phyloP scores from a whole-genome alignment of 1,284 basidiomycete genomes.

The Vanrija pseudolonga region DNA sequence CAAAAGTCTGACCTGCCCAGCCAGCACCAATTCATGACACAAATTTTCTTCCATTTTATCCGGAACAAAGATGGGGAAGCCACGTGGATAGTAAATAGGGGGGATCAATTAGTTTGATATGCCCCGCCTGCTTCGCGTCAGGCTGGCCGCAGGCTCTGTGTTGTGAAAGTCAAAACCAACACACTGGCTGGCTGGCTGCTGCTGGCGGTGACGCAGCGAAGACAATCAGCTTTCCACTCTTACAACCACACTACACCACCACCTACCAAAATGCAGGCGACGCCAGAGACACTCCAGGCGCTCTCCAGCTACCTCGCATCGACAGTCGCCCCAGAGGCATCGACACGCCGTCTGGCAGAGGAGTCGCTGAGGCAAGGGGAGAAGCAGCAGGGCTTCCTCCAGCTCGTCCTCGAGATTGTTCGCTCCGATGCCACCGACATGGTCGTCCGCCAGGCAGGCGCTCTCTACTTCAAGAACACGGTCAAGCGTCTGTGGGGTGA shows the following conservation, averaged over 20 bases:
- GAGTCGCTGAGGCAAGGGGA: conserved; percentile 65
- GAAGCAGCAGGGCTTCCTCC: conserved; percentile 71
- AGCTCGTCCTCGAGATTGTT: conserved; percentile 65
- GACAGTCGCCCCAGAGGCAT: conserved; percentile 63
- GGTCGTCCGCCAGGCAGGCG: conserved; percentile 70
- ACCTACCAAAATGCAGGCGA: conserved; percentile 37
- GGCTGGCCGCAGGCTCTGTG: too few species aligned
- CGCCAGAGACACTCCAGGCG: conserved; percentile 35
- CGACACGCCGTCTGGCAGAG: conserved; percentile 74
- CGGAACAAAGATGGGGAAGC: too few species aligned
- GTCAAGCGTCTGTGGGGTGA: conserved; percentile 75
- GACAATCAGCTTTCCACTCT: neutral
- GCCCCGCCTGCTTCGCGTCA: neutral
- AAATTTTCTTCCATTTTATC: too few species aligned
- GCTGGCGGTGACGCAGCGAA: neutral
- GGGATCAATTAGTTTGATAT: too few species aligned
- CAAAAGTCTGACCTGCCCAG: too few species aligned
- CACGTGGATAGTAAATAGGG: too few species aligned
- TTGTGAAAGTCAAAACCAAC: neutral
- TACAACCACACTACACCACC: neutral
- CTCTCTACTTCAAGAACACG: conserved; percentile 84
- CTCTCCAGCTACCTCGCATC: conserved; percentile 42
- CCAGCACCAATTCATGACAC: too few species aligned
- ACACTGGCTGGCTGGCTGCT: too few species aligned
- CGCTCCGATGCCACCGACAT: conserved; percentile 55